phyloP scores from a whole-genome alignment of 2,329 filamentous ascomycete species.

The Diaporthe caulivora region DNA sequence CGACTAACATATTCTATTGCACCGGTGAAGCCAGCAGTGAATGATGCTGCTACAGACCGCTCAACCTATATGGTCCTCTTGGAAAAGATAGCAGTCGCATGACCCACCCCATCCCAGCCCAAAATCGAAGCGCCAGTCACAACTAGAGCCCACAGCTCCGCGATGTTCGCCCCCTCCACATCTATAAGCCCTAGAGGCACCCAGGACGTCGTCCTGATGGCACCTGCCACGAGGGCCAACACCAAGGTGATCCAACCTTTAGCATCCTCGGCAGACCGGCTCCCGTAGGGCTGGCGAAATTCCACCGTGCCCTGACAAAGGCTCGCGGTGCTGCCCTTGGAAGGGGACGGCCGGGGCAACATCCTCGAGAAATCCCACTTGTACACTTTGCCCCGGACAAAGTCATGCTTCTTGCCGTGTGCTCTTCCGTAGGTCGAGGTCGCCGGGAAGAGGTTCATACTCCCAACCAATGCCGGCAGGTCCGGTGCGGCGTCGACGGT shows the following conservation, averaged over 20 bases:
- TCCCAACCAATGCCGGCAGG: constrained; percentile 44
- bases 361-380: constrained; percentile 55
- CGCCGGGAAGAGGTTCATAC: constrained; percentile 50
- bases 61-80: background rate
- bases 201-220: constrained; percentile 35
- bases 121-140: constrained; percentile 42
- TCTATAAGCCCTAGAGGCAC: constrained; percentile 34
- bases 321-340: background rate
- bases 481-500: constrained; percentile 43
- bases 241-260: constrained; percentile 49
- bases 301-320: constrained; percentile 50
- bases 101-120: constrained; percentile 45
- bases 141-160: constrained; percentile 46
- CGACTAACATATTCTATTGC: background rate
- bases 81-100: constrained; percentile 46
- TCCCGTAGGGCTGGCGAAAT: constrained; percentile 53
- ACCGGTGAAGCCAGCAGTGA: background rate
- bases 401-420: constrained; percentile 48
- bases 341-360: constrained; percentile 33
- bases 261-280: constrained; percentile 47
- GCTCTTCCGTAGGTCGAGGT: constrained; percentile 48
- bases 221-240: constrained; percentile 50
- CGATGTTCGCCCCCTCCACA: constrained; percentile 39
- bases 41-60: no score
- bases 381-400: constrained; percentile 54